phyloP scores from a whole-genome alignment of 768 basidiomycete species.

The Agaricus sinodeliciosus region DNA sequence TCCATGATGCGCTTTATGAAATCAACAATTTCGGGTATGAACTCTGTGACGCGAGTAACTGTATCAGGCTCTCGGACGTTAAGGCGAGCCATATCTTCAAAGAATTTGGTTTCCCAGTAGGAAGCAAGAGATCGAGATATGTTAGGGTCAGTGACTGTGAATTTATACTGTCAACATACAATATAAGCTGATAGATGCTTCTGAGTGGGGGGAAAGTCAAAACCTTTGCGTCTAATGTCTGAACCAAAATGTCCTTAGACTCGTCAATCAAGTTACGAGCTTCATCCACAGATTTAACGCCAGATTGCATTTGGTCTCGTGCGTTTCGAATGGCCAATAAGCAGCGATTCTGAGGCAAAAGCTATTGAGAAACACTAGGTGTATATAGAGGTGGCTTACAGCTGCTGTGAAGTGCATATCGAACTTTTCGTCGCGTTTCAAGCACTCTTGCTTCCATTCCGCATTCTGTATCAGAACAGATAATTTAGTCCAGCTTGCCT shows the following conservation, averaged over 20 bases:
- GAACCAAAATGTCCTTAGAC: slow-evolving; percentile 71
- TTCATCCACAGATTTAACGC: slow-evolving; percentile 31
- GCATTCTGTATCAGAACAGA: slow-evolving; percentile 41
- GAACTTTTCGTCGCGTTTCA: slow-evolving; percentile 86
- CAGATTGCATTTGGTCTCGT: slow-evolving; percentile 31
- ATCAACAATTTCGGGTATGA: slow-evolving; percentile 87
- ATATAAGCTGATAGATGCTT: slow-evolving; percentile 2
- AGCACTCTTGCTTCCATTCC: slow-evolving; percentile 63
- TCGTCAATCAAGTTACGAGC: slow-evolving; percentile 62
- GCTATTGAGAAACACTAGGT: slow-evolving; percentile 13
- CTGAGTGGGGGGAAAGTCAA: neutral
- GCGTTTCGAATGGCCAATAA: slow-evolving; percentile 48
- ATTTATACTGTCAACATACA: slow-evolving; percentile 47
- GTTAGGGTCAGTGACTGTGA: slow-evolving; percentile 79
- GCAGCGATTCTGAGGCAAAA: slow-evolving; percentile 37
- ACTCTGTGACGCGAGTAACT: slow-evolving; percentile 93
- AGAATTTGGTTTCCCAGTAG: slow-evolving; percentile 87
- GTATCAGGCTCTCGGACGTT: slow-evolving; percentile 84
- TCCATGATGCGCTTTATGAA: slow-evolving; percentile 82
- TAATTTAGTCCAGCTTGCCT: slow-evolving; percentile 49
- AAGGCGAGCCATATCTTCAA: slow-evolving; percentile 87
- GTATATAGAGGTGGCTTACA: slow-evolving; percentile 36
- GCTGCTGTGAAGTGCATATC: slow-evolving; percentile 81
- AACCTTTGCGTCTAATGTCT: slow-evolving; percentile 71
- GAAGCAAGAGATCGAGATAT: slow-evolving; percentile 78